A percentile compares a stretch with the other conserved stretches of the same genome.
phyloP scores from a whole-genome alignment of 2,329 filamentous ascomycete genomes.

The Passalora sequoiae region DNA sequence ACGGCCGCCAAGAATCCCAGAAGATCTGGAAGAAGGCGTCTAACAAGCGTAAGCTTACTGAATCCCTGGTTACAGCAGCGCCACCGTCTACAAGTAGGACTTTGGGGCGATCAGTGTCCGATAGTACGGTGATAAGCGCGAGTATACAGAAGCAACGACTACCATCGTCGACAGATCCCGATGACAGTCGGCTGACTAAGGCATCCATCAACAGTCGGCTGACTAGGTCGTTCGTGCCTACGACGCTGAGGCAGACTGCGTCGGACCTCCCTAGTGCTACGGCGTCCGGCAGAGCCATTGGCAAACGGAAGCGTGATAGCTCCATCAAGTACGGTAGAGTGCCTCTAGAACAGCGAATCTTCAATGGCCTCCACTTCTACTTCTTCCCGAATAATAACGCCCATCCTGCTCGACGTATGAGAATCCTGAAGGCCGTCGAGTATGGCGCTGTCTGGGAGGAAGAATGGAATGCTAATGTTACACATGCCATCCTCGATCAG shows the following conservation, averaged over 20 bases:
- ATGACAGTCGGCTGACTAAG: neutral
- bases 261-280: conserved; percentile 18
- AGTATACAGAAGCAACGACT: neutral
- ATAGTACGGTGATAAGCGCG: conserved; percentile 13
- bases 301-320: conserved; percentile 29
- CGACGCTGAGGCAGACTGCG: conserved; percentile 16
- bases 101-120: conserved; percentile 26
- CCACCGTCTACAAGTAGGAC: conserved; percentile 4
- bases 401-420: conserved; percentile 58
- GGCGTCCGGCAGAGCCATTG: conserved; percentile 13
- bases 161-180: conserved; percentile 13
- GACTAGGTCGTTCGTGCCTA: neutral
- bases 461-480: conserved; percentile 54
- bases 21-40: conserved; percentile 12
- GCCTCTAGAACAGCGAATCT: conserved; percentile 28
- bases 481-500: conserved; percentile 76
- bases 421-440: conserved; percentile 69
- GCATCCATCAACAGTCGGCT: neutral
- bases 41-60: conserved; percentile 6
- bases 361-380: conserved; percentile 37
- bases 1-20: conserved; percentile 21
- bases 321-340: conserved; percentile 19
- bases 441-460: conserved; percentile 69
- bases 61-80: neutral
- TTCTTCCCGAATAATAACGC: conserved; percentile 80